Evolutionary conservation across 257 asterid species (phyloP), one percentile per base, ranked within the genome.

Genomic region (Solanum arcanum): DNA sequence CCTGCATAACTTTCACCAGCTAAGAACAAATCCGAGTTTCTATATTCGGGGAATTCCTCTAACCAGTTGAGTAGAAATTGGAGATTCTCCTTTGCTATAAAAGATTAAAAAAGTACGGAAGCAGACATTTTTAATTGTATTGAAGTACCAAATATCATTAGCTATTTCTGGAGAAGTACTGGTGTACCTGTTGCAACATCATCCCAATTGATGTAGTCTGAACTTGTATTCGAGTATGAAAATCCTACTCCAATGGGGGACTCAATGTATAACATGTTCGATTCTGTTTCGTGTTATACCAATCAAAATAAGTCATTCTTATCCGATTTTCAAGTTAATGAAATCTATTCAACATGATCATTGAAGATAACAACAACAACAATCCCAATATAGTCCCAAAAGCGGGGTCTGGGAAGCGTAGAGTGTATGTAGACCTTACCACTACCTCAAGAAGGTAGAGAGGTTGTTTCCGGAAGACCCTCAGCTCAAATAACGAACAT

Each of bases 1-100:
- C 87, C 90, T 56, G 87, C 89, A 86, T 86, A 90, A 76, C 90
- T 88, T 75, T 90, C 92, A 69, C 92, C 89, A 0, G 92, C 77
- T 74, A 90, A 86, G 89, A 37, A 90, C 47, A 90, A 21, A 1
- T 88, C 90, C 10, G 83, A 75, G 83, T 86, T 86, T 44, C 35
- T 64, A 18, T 90, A 86, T 13, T 85, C 3, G 3, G 89, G 88
- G 49, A 90, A 90, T 83, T 88, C 6, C 52, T 88, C 68, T 35
- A 86, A 81, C 92, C 92, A 90, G 73, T 84, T 88, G 31, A 70
- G 83, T 31, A 88, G 31, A 41, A 90, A 90, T 23, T 88, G 80
- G 85, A 90, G 29, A 82, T 90, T 88, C 59, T 90, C 90, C 89
- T 42, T 15, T 16, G 88, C 92, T 90, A 59, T 31, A 69, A 23